Percentiles rank a stretch among this genome's conserved stretches.
Evolutionary conservation across 2,329 filamentous ascomycete genomes (phyloP).

Genomic region (Sarocladium strictum): DNA sequence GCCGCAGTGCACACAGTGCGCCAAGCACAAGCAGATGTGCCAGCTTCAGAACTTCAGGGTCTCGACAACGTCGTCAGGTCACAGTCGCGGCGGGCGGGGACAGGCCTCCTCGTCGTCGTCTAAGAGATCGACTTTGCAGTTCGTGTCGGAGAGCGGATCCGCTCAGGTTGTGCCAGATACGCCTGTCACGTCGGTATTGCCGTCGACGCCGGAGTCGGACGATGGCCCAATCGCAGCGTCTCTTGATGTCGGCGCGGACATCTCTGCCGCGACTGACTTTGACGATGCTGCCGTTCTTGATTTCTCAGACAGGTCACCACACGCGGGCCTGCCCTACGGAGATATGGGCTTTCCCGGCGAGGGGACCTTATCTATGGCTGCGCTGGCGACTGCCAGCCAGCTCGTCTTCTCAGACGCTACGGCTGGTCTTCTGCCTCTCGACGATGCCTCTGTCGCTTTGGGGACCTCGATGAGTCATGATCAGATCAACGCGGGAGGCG

Average conservation of each 20-base stretch:
- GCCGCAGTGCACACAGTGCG: conserved; percentile 13
- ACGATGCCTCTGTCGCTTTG: no score
- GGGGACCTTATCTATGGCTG: neutral
- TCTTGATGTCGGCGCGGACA: neutral
- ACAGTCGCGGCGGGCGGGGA: neutral
- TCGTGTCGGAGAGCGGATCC: neutral
- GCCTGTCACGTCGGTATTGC: neutral
- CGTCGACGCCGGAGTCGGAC: neutral
- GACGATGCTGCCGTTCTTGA: neutral
- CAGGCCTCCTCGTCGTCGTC: neutral
- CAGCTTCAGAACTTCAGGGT: conserved; percentile 14
- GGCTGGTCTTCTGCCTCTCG: neutral
- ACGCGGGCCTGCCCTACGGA: neutral
- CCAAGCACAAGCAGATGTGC: conserved; percentile 12
- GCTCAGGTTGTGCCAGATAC: neutral
- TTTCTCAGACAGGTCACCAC: neutral
- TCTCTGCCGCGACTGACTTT: neutral
- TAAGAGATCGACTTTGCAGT: neutral
- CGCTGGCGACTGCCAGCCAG: neutral
- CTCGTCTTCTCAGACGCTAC: neutral
- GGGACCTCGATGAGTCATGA: no score
- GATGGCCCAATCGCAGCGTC: neutral
- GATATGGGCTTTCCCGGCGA: neutral
- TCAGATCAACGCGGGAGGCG: neutral
- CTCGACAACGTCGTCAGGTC: conserved; percentile 9